phyloP scores from a whole-genome alignment of 805 yeast species.

The Spathaspora sp. region DNA sequence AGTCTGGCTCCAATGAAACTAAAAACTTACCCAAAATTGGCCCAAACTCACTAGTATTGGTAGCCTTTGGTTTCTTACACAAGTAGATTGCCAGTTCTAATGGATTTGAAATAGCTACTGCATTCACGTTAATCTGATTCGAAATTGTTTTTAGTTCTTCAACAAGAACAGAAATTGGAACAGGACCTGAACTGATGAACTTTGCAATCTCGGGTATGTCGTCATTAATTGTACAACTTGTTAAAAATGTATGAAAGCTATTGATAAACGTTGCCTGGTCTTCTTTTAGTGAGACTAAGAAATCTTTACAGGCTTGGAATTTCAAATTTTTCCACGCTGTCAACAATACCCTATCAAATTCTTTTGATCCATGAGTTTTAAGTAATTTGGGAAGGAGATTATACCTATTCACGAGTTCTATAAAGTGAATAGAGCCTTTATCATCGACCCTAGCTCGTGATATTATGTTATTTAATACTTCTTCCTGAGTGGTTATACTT shows the following conservation, averaged over 20 bases:
- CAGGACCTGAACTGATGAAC: slow-evolving; percentile 3
- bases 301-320: slow-evolving; percentile 5
- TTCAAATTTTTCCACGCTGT: slow-evolving; percentile 14
- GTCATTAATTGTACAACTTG: slow-evolving; percentile 1
- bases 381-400: slow-evolving; percentile 1
- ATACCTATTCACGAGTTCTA: slow-evolving; percentile 1
- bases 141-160: slow-evolving; percentile 12
- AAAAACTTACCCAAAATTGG: slow-evolving; percentile 8
- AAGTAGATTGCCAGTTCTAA: slow-evolving; percentile 40
- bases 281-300: slow-evolving; percentile 7
- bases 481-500: neutral
- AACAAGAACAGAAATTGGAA: slow-evolving; percentile 24
- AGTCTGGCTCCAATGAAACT: neutral
- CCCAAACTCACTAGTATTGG: neutral
- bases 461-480: neutral
- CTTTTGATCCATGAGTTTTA: neutral
- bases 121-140: slow-evolving; percentile 11
- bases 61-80: slow-evolving; percentile 6
- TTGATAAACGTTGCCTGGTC: slow-evolving; percentile 5
- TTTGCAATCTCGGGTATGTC: slow-evolving; percentile 11
- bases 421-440: slow-evolving; percentile 1
- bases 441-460: slow-evolving; percentile 3
- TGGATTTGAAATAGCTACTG: slow-evolving; percentile 46
- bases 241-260: slow-evolving; percentile 12
- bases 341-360: slow-evolving; percentile 2